Base-by-base conservation (phyloP, 1,284 basidiomycete species). In the Xerocomus nothofagi region DNA sequence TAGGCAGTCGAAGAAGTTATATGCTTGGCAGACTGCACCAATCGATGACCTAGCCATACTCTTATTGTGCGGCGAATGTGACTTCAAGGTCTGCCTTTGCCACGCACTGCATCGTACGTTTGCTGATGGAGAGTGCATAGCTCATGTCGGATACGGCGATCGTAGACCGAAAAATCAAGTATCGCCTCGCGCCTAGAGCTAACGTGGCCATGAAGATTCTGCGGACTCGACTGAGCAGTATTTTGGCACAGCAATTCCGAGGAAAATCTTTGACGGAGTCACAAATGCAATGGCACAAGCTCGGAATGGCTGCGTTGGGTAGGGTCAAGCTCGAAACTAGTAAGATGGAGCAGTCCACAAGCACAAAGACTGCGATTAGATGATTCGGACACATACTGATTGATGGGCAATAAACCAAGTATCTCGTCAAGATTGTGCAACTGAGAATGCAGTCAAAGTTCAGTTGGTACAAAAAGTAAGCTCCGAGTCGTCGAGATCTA, bases 1-100 rank as follows among this genome's bases (percentile, higher is more conserved):
- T 58, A 92, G 93, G 89, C 91, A 93, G 66, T 93, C 91, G 12
- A 93, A 89, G 72, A 91, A 86, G 68, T 71, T 98, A 26, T 99
- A 96, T 68, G 94, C 89, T n/a, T 98, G 94, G 93, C 97, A 99
- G 70, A 93, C 91, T 1, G 87, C 91, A 1, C 89, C 93, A 1
- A 83, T 93, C 5, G 89, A 97, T 53, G 92, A 98, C 60, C 72
- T 91, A 26, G 82, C 91, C 2, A 70, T 99, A 39, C 67, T 93
- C 17, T 73, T 98, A 21, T 73, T 98, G 0, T 98, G 95, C 57
- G 96, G 97, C 2, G 97, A 98, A 58, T 77, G 81, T 12, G 96
- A 99, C 55, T 88, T 91, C 72, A 94, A 90, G 78, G 91, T 91
- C 50, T 44, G 73, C 55, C 46, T 39, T 47, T 51, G 38, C 40